These are phyloP conservation scores for Marasmius tenuissimus DNA, from an alignment of 1,284 basidiomycete genomes.

Conservation along the genomic window DNA sequence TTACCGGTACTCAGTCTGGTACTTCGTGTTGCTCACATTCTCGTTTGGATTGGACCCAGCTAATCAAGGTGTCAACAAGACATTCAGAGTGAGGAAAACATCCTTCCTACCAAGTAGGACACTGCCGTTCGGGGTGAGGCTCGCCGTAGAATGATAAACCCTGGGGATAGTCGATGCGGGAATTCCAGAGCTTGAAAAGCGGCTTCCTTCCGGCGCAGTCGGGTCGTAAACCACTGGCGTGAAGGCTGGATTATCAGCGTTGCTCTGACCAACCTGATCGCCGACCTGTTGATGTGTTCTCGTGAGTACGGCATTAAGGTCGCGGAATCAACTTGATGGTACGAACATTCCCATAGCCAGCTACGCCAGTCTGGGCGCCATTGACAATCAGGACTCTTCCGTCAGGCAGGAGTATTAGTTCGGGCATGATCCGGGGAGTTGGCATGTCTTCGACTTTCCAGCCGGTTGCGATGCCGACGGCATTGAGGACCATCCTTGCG, in stretches of 20 bases:
- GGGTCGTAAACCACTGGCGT: conserved; percentile 49
- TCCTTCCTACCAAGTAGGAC: conserved; percentile 14
- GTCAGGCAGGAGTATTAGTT: conserved; percentile 45
- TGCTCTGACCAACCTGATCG: conserved; percentile 33
- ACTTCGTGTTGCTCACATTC: conserved; percentile 51
- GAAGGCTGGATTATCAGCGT: conserved; percentile 40
- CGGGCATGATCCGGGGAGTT: conserved; percentile 34
- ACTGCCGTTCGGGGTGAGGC: conserved; percentile 28
- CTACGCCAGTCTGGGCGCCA: conserved; percentile 44
- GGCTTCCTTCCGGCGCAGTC: conserved; percentile 32
- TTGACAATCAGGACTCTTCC: conserved; percentile 44
- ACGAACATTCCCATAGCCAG: conserved; percentile 57
- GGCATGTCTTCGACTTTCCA: conserved; percentile 32
- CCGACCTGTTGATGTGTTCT: conserved; percentile 34
- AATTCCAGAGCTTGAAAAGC: conserved; percentile 39
- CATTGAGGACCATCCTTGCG: conserved; percentile 30
- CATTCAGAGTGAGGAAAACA: conserved; percentile 10
- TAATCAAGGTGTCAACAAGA: conserved; percentile 25
- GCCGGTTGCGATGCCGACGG: conserved; percentile 27
- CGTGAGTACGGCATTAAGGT: conserved; percentile 17
- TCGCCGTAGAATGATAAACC: conserved; percentile 37
- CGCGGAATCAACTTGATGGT: not conserved
- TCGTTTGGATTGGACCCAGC: conserved; percentile 57
- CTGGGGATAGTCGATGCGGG: conserved; percentile 34
- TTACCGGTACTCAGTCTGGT: conserved; percentile 28